phyloP scores from a whole-genome alignment of 805 yeast species.

The Ogataea minuta region DNA sequence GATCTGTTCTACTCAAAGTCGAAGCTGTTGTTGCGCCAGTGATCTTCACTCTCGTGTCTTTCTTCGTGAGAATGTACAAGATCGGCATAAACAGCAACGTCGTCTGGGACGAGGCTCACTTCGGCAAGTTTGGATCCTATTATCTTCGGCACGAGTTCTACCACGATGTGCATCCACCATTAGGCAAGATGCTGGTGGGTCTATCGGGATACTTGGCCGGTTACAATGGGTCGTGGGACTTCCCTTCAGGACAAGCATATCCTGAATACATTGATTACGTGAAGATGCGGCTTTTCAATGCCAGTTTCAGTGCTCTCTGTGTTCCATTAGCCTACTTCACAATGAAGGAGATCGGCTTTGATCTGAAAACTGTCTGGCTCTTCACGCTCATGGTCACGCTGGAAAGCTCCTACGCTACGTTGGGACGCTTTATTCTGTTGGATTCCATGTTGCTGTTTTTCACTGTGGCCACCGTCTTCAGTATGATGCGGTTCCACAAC shows the following conservation, averaged over 20 bases:
- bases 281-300: conserved; percentile 85
- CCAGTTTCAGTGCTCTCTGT: conserved; percentile 76
- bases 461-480: conserved; percentile 77
- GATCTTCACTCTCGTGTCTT: conserved; percentile 64
- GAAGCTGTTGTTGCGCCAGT: conserved; percentile 50
- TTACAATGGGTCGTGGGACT: conserved; percentile 85
- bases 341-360: conserved; percentile 70
- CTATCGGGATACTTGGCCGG: conserved; percentile 78
- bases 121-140: conserved; percentile 83
- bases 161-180: conserved; percentile 85
- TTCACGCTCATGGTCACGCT: conserved; percentile 76
- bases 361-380: conserved; percentile 70
- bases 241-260: conserved; percentile 76
- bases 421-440: conserved; percentile 84
- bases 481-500: conserved; percentile 70
- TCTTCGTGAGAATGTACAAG: conserved; percentile 70
- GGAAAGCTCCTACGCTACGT: conserved; percentile 79
- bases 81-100: conserved; percentile 73
- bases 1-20: conserved; percentile 17
- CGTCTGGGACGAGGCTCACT: conserved; percentile 98
- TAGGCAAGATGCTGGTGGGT: conserved; percentile 79
- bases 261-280: conserved; percentile 78
- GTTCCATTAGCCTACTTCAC: conserved; percentile 88
- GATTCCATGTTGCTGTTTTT: conserved; percentile 91
- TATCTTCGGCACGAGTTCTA: conserved; percentile 77